A percentile compares a stretch with the other conserved stretches of the same genome.
Conservation (phyloP, 345 rosid genomes). For the Aquilaria malaccensis region DNA sequence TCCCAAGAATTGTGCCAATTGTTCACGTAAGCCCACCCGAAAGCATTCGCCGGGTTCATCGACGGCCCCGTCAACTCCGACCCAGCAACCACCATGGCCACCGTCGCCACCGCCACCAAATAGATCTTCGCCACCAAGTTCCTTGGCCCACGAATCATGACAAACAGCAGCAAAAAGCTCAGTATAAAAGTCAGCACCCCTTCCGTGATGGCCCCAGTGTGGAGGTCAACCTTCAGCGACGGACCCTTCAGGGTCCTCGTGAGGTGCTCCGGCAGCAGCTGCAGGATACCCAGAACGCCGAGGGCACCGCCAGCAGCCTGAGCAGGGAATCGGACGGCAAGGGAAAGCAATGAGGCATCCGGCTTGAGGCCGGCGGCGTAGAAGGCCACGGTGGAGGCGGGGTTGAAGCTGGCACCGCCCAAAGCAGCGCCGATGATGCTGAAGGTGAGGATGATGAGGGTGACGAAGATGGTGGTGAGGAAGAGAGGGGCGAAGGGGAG, state of each 20-base stretch:
- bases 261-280: slow-evolving; percentile 39
- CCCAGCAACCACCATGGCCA: slow-evolving; percentile 36
- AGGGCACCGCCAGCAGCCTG: slow-evolving; percentile 24
- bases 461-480: slow-evolving; percentile 24
- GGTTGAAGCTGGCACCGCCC: slow-evolving; percentile 59
- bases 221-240: slow-evolving; percentile 45
- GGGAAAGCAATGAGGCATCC: slow-evolving; percentile 22
- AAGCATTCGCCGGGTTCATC: slow-evolving; percentile 74
- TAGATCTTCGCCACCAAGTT: slow-evolving; percentile 35
- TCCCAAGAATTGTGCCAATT: slow-evolving; percentile 60
- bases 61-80: slow-evolving; percentile 57
- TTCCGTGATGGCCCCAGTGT: slow-evolving; percentile 57
- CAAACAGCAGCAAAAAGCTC: slow-evolving; percentile 31
- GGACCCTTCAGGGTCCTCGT: slow-evolving; percentile 49
- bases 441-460: slow-evolving; percentile 21
- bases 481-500: slow-evolving; percentile 12
- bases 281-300: slow-evolving; percentile 19
- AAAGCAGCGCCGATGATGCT: slow-evolving; percentile 20
- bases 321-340: slow-evolving; percentile 33
- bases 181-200: slow-evolving; percentile 40
- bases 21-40: slow-evolving; percentile 67
- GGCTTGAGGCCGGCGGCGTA: slow-evolving; percentile 34
- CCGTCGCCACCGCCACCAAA: slow-evolving; percentile 39
- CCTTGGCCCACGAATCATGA: slow-evolving; percentile 46
- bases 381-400: slow-evolving; percentile 35